A percentile compares a stretch with the other conserved stretches of the same genome.
phyloP scores from a whole-genome alignment of 106 monocot species.

The Acorus calamus region DNA sequence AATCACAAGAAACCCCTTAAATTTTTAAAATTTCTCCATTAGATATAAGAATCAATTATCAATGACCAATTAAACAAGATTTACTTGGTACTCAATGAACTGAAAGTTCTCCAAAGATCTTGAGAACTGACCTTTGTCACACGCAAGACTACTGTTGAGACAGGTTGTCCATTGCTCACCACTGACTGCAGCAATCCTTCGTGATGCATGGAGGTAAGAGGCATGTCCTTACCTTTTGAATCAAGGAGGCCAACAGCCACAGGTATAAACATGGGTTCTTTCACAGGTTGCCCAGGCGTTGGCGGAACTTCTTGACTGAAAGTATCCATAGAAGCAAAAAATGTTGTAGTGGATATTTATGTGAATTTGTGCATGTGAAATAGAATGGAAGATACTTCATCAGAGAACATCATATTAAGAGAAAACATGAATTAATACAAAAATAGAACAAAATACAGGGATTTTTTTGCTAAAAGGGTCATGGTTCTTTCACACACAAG shows the following conservation, averaged over 20 bases:
- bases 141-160: conserved; percentile 55
- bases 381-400: no score
- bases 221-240: conserved; percentile 28
- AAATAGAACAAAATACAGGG: no score
- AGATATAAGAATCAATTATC: background rate
- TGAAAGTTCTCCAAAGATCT: background rate
- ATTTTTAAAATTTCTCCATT: no score
- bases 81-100: background rate
- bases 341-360: no score
- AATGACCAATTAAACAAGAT: background rate
- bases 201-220: conserved; percentile 19
- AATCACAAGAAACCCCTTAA: background rate
- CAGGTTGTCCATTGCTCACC: conserved; percentile 17
- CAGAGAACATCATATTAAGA: no score
- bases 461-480: no score
- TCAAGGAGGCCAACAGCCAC: background rate
- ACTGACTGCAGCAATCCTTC: background rate
- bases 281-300: background rate
- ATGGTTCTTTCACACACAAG: no score
- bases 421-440: no score
- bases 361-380: no score
- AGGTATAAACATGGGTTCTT: background rate
- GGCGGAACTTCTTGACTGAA: background rate
- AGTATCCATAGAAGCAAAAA: no score
- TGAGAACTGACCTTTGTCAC: conserved; percentile 52